Evolutionary conservation across 495 filamentous ascomycete species (phyloP).

Genomic region (Glutinoglossum americanum): DNA sequence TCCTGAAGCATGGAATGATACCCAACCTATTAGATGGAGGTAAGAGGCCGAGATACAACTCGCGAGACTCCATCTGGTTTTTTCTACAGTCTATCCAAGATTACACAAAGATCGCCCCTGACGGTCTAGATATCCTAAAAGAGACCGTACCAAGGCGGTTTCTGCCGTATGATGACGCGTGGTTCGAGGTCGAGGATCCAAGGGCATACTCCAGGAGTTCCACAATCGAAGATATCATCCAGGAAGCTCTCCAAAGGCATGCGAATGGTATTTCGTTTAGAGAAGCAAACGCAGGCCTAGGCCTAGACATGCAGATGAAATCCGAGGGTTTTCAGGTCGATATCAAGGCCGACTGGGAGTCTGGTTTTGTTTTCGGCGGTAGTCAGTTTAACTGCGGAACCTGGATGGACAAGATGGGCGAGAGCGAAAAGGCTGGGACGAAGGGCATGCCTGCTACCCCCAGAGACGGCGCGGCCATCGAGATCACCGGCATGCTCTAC

Average conservation of each 20-base stretch:
- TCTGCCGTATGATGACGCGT: conserved; percentile 83
- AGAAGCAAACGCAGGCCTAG: conserved; percentile 81
- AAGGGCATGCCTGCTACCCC: conserved; percentile 95
- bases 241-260: conserved; percentile 82
- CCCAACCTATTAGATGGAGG: conserved; percentile 82
- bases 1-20: conserved; percentile 97
- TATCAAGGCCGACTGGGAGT: conserved; percentile 78
- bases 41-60: conserved; percentile 84
- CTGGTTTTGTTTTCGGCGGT: conserved; percentile 81
- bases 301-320: conserved; percentile 84
- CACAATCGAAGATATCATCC: conserved; percentile 69
- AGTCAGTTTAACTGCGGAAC: conserved; percentile 92
- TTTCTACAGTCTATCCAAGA: conserved; percentile 89
- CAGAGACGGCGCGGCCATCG: conserved; percentile 82
- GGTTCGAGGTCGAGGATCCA: conserved; percentile 59
- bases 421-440: conserved; percentile 70
- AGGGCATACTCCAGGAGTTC: conserved; percentile 69
- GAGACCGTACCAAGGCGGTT: conserved; percentile 72
- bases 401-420: conserved; percentile 99
- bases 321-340: conserved; percentile 78
- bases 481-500: conserved; percentile 84
- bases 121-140: conserved; percentile 51
- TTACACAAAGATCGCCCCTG: conserved; percentile 62
- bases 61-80: conserved; percentile 94
- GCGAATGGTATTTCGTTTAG: conserved; percentile 73